phyloP scores from a whole-genome alignment of 305 asterid species.

The Solanum hybrid region DNA sequence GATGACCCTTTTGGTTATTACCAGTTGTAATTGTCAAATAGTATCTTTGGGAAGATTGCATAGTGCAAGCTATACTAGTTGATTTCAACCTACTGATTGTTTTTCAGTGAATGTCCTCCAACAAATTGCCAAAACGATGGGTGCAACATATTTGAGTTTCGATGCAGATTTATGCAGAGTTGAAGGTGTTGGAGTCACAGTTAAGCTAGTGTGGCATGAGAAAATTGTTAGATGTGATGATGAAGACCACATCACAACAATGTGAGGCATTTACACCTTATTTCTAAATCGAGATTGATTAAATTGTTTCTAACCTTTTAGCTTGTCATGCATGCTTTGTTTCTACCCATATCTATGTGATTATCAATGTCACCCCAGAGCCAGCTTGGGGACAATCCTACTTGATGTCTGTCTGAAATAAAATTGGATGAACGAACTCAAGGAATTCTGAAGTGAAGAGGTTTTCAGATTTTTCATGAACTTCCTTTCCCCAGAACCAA shows the following conservation, averaged over 20 bases:
- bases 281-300: neutral
- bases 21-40: neutral
- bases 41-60: neutral
- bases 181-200: slow-evolving; percentile 44
- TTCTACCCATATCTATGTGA: neutral
- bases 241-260: slow-evolving; percentile 55
- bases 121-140: slow-evolving; percentile 64
- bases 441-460: neutral
- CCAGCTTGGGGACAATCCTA: neutral
- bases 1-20: neutral
- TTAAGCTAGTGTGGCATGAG: slow-evolving; percentile 37
- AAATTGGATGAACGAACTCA: neutral
- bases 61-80: neutral
- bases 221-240: slow-evolving; percentile 50
- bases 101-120: slow-evolving; percentile 55
- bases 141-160: slow-evolving; percentile 59
- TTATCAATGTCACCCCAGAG: neutral
- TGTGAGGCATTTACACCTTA: slow-evolving; percentile 30
- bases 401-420: neutral
- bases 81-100: neutral
- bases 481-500: neutral
- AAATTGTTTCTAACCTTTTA: neutral
- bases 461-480: neutral
- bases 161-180: slow-evolving; percentile 46
- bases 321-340: neutral